A percentile compares a stretch with the other conserved stretches of the same genome.
phyloP scores from a whole-genome alignment of 495 filamentous ascomycete species.

The Amphirosellinia nigrospora region DNA sequence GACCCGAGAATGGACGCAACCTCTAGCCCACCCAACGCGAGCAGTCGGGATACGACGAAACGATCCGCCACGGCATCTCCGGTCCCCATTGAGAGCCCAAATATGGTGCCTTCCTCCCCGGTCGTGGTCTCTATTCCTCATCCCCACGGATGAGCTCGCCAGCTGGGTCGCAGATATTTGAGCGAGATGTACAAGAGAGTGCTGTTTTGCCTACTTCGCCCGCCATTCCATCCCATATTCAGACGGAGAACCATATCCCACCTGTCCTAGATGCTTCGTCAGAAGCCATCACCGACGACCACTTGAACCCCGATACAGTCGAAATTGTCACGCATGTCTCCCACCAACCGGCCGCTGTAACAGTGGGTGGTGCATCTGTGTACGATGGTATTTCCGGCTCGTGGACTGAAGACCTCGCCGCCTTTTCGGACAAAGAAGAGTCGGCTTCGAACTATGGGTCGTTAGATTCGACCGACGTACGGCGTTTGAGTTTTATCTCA shows the following conservation, averaged over 20 bases:
- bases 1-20: constrained; percentile 32
- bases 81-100: constrained; percentile 50
- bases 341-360: constrained; percentile 76
- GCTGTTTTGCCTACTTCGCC: constrained; percentile 68
- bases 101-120: constrained; percentile 56
- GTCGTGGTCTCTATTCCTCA: constrained; percentile 57
- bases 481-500: constrained; percentile 87
- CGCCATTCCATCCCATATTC: constrained; percentile 85
- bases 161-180: constrained; percentile 85
- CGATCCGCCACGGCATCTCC: constrained; percentile 49
- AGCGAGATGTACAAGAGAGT: constrained; percentile 88
- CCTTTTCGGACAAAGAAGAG: constrained; percentile 53
- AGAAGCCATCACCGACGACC: constrained; percentile 82
- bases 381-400: constrained; percentile 39
- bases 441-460: constrained; percentile 73
- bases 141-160: constrained; percentile 69
- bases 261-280: constrained; percentile 88
- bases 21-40: constrained; percentile 31
- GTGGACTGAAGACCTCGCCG: constrained; percentile 63
- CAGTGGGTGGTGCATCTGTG: constrained; percentile 60
- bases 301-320: constrained; percentile 77
- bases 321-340: constrained; percentile 85
- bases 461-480: constrained; percentile 76
- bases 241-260: constrained; percentile 91
- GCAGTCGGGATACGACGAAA: constrained; percentile 30